These are phyloP conservation scores for Melampsora abietis-canadensis DNA, from an alignment of 1,284 basidiomycete species.

Conservation along the genomic window DNA sequence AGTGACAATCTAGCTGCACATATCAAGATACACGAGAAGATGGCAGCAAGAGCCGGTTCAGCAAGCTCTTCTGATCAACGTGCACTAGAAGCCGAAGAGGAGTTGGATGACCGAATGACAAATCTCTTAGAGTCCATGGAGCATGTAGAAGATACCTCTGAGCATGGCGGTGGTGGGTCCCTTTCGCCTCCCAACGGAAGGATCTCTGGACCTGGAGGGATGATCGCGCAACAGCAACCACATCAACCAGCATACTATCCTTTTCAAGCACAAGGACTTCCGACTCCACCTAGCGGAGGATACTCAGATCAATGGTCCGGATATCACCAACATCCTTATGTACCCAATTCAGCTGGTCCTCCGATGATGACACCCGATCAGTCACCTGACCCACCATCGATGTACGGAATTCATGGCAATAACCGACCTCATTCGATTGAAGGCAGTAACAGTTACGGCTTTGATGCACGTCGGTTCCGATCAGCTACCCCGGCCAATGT, in stretches of 20 bases:
- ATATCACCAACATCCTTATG: constrained; percentile 23
- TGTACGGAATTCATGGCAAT: constrained; percentile 19
- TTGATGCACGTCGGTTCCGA: constrained; percentile 24
- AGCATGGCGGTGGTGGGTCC: constrained; percentile 20
- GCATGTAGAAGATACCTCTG: constrained; percentile 28
- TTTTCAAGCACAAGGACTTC: constrained; percentile 32
- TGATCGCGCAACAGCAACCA: constrained; percentile 10
- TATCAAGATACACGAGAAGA: constrained; percentile 65
- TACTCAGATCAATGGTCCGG: constrained; percentile 42
- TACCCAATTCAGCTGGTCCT: neutral
- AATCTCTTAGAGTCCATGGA: constrained; percentile 34
- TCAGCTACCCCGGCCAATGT: constrained; percentile 26
- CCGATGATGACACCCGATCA: constrained; percentile 39
- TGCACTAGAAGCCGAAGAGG: constrained; percentile 39
- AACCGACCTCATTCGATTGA: constrained; percentile 40
- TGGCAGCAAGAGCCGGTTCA: constrained; percentile 45
- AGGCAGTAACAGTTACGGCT: constrained; percentile 15
- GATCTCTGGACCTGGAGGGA: constrained; percentile 11
- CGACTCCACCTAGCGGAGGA: constrained; percentile 26
- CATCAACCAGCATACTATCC: constrained; percentile 28
- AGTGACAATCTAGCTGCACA: constrained; percentile 82
- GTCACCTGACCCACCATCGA: constrained; percentile 32
- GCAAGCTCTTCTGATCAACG: constrained; percentile 41
- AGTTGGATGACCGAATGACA: constrained; percentile 36
- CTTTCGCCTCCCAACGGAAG: constrained; percentile 32